These are phyloP conservation scores for Magnolia changhungtana DNA, from an alignment of 164 flowering plant genomes.

Conservation along the genomic window DNA sequence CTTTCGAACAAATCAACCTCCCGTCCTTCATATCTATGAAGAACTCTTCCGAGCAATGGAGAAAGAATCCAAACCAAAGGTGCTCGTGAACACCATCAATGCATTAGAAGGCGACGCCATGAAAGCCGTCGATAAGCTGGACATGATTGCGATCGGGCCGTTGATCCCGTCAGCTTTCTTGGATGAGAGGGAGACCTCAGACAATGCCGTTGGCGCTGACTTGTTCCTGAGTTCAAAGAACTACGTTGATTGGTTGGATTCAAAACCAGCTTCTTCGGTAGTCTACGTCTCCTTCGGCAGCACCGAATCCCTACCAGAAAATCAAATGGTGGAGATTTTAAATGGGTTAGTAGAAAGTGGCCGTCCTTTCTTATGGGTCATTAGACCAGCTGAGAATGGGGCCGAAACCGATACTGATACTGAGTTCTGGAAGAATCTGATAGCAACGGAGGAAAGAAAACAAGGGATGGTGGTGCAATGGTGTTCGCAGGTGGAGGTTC, in stretches of 20 bases:
- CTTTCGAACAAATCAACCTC: slow-evolving; percentile 9
- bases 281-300: slow-evolving; percentile 14
- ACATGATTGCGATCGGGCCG: slow-evolving; percentile 41
- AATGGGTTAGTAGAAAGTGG: slow-evolving; percentile 7
- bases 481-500: slow-evolving; percentile 32
- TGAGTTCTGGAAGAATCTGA: neutral
- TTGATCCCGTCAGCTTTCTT: slow-evolving; percentile 37
- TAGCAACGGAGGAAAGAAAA: neutral
- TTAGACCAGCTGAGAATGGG: neutral
- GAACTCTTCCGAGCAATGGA: neutral
- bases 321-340: slow-evolving; percentile 10
- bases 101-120: slow-evolving; percentile 35
- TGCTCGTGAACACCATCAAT: slow-evolving; percentile 46
- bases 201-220: slow-evolving; percentile 23
- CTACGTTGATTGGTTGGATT: slow-evolving; percentile 9
- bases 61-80: neutral
- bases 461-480: slow-evolving; percentile 12
- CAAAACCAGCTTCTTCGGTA: slow-evolving; percentile 10
- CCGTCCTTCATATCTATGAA: neutral
- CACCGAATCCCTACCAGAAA: neutral
- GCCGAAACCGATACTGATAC: neutral
- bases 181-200: slow-evolving; percentile 26
- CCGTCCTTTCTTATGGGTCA: slow-evolving; percentile 15
- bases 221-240: neutral
- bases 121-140: slow-evolving; percentile 20